Evolutionary conservation across 2,329 filamentous ascomycete species (phyloP), one percentile per base, ranked within the genome.

Genomic region (Ilyonectria mors-panacis): DNA sequence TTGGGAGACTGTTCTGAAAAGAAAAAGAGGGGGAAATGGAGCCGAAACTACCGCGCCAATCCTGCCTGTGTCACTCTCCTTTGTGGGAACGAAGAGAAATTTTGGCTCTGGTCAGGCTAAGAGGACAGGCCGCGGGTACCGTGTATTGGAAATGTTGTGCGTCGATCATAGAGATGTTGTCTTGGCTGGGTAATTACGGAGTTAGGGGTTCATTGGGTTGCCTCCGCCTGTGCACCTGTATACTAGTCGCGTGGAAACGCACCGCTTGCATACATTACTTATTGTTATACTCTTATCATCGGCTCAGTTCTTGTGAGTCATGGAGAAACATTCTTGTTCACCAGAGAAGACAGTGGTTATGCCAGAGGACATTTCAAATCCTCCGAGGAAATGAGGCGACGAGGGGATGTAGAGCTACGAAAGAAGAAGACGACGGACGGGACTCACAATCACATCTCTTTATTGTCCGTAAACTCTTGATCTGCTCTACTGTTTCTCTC

Each of bases 161-260:
- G 45, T 13, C 30, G 45, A 37, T 19, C 8, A 33, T 51, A 19
- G 51, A 30, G 42, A 39, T 26, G 23, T 13, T 42, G 48, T 39
- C 12, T 26, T 17, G 42, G 35, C 19, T n/a, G 51, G 53, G 54
- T 67, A 65, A 65, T 69, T 59, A 68, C 42, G 75, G 75, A 76
- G 75, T 77, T 77, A 62, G 71, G 72, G 73, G 65, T 69, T 59
- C 62, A 71, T 59, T 65, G 47, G 47, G 44, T 63, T 67, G 57
- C 55, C 59, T 69, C 60, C 26, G n/a, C 28, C n/a, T 35, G 6
- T 17, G 56, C 62, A 56, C 70, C 56, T 71, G 72, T 67, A 75
- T 66, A 30, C n/a, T 51, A 66, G 47, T 44, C 50, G 63, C 42
- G 64, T 68, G 59, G 58, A 33, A 63, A 66, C 53, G 61, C 57